A percentile compares a stretch with the other conserved stretches of the same genome.
Conservation (phyloP, 1,139 yeast genomes). For the Insectozyma bohioensis region DNA sequence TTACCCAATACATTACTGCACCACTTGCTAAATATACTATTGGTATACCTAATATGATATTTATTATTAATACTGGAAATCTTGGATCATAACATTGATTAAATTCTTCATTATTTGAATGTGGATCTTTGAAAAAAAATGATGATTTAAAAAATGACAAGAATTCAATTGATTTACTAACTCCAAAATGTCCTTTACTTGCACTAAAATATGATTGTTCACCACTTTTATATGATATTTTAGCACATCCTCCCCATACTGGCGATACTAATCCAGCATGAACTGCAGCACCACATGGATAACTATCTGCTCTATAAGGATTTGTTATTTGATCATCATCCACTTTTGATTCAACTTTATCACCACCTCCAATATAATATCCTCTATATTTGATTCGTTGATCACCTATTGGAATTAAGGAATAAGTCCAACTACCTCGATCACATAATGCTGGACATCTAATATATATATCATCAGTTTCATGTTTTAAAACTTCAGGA, state of each 20-base stretch:
- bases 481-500: conserved; percentile 25
- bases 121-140: conserved; percentile 50
- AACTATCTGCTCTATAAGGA: conserved; percentile 87
- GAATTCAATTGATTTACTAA: conserved; percentile 59
- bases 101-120: conserved; percentile 22
- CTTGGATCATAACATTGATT: conserved; percentile 70
- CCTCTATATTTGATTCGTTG: conserved; percentile 68
- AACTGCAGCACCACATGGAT: conserved; percentile 85
- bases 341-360: conserved; percentile 14
- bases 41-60: conserved; percentile 60
- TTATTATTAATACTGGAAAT: conserved; percentile 51
- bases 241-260: conserved; percentile 77
- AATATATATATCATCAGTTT: conserved; percentile 46
- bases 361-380: conserved; percentile 76
- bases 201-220: conserved; percentile 49
- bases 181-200: conserved; percentile 46
- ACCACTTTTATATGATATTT: conserved; percentile 57
- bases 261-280: conserved; percentile 83
- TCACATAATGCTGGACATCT: conserved; percentile 91
- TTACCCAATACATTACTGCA: conserved; percentile 59
- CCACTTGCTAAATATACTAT: conserved; percentile 58
- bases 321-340: conserved; percentile 35
- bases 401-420: conserved; percentile 75
- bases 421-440: conserved; percentile 72
- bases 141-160: conserved; percentile 76